These are phyloP conservation scores for Penicillium capsulatum DNA, from an alignment of 2,329 filamentous ascomycete species.

Conservation along the genomic window DNA sequence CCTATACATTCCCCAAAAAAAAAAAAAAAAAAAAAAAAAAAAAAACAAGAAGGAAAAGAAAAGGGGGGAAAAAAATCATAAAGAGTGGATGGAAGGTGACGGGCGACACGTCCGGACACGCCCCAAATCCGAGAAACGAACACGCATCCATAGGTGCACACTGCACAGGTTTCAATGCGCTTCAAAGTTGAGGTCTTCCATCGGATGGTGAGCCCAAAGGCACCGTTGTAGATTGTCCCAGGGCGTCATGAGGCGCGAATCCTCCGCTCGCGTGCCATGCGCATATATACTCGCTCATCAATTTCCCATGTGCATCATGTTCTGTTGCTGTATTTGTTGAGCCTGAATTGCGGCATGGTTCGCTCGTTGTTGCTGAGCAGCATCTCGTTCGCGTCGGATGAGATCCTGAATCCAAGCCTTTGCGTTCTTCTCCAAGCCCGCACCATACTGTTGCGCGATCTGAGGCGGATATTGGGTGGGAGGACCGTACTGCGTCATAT, in stretches of 20 bases:
- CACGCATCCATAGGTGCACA: no score
- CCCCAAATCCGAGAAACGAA: no score
- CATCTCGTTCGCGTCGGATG: constrained; percentile 37
- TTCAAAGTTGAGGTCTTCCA: no score
- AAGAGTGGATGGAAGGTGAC: constrained; percentile 9
- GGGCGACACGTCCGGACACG: constrained; percentile 1
- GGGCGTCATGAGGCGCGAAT: neutral
- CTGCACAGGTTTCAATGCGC: no score
- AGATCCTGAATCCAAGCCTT: constrained; percentile 37
- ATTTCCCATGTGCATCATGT: constrained; percentile 42
- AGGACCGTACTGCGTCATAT: constrained; percentile 37
- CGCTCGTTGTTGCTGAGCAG: constrained; percentile 31
- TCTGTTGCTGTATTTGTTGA: constrained; percentile 40
- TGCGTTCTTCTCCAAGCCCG: constrained; percentile 36
- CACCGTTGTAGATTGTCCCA: no score
- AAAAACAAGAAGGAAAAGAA: constrained; percentile 4
- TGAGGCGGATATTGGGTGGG: constrained; percentile 38
- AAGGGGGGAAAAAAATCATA: constrained; percentile 8
- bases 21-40: constrained; percentile 5
- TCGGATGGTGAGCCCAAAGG: no score
- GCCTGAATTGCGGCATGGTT: constrained; percentile 33
- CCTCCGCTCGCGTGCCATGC: no score
- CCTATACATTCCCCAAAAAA: constrained; percentile 25
- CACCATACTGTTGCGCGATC: constrained; percentile 36
- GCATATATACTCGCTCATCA: constrained; percentile 14